Percentiles rank a stretch among this genome's conserved stretches.
Conservation (phyloP, 768 basidiomycete genomes). For the Austroboletus festivus region DNA sequence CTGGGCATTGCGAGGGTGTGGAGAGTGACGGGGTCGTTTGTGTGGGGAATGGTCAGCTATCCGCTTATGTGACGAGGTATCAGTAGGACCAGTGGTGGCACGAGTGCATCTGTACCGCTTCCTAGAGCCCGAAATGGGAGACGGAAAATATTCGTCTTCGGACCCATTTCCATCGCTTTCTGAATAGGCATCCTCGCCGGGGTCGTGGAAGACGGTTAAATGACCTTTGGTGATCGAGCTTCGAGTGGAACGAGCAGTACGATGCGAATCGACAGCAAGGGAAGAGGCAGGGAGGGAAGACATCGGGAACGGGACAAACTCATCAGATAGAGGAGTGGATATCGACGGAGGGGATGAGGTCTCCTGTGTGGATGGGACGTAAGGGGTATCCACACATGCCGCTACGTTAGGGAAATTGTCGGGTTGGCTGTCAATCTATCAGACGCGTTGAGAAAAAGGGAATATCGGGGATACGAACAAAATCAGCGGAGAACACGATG, state of each 20-base stretch:
- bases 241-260: conserved; percentile 15
- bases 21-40: conserved; percentile 33
- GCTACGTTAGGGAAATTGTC: conserved; percentile 1
- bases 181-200: conserved; percentile 31
- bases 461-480: conserved; percentile 17
- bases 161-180: conserved; percentile 39
- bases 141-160: conserved; percentile 47
- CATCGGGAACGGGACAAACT: not conserved
- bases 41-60: not conserved
- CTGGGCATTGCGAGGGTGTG: conserved; percentile 47
- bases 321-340: not conserved
- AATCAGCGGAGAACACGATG: conserved; percentile 17
- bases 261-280: conserved; percentile 3
- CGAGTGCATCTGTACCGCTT: conserved; percentile 32
- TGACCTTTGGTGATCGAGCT: conserved; percentile 1
- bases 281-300: not conserved
- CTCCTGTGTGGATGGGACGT: conserved; percentile 9
- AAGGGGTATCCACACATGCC: conserved; percentile 12
- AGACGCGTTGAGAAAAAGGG: conserved; percentile 9
- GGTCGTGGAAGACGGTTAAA: conserved; percentile 3
- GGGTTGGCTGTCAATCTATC: conserved; percentile 19
- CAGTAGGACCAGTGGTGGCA: not conserved
- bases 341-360: conserved; percentile 1
- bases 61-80: conserved; percentile 7
- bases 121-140: conserved; percentile 30